Base-by-base conservation (phyloP, 2,329 filamentous ascomycete genomes). In the Lanzia echinophila region DNA sequence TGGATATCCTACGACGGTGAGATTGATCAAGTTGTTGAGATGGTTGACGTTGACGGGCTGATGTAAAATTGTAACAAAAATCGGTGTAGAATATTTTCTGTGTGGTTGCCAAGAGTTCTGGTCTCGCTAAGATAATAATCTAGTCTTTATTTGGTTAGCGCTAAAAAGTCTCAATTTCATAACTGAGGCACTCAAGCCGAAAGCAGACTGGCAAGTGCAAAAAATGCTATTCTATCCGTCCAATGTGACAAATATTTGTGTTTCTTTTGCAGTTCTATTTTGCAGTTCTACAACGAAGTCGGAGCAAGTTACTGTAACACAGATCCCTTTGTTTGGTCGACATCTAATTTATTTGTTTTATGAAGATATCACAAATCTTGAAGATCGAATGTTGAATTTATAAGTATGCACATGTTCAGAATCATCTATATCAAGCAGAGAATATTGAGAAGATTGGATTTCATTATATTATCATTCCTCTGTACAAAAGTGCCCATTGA, bases 1-100 rank as follows among this genome's bases (percentile, higher is more conserved):
- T 75, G 57, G 49, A 55, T 68, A 74, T 74, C 72, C 72, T 74
- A 67, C 72, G 72, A 66, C 69, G 67, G 54, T 58, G 56, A 31
- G 4, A 8, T 57, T 60, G 57, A 55, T 65, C 63, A 60, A 60
- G 34, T 58, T 61, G 56, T 45, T 63, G 59, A 28, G 49, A n/a
- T 31, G 38, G 28, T 50, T 34, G 48, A 50, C 13, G 20, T 39
- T 38, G 15, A 41, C 13, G 24, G 8, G 53, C 34, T 47, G 36
- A 47, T 41, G 8, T 13, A 28, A 13, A 3, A 28, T 41, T 45
- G 28, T 28, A 54, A 38, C 42, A 45, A 41, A 46, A 19, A 49
- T 33, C 38, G 31, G 24, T 32, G 19, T 43, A 43, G 28, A 41
- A 43, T 52, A 41, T 36, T 53, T 54, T 59, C 38, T 33, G 41